Evolutionary conservation across 1,284 basidiomycete genomes (phyloP), one percentile per base, ranked within the genome.

Genomic region (Rhodotorula sp.): DNA sequence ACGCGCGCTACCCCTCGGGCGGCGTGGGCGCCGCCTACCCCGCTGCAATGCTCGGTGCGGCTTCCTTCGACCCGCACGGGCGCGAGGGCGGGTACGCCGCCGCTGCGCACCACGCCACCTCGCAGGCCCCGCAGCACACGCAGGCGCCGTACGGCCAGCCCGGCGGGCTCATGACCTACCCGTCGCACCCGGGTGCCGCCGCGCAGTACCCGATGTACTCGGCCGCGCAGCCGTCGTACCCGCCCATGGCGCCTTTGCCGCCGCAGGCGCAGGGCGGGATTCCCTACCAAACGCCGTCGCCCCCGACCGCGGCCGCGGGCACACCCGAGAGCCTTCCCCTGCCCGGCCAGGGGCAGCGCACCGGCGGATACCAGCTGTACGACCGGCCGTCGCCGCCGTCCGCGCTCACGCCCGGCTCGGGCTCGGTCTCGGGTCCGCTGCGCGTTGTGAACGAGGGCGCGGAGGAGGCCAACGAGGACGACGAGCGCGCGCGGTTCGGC

Each of bases 381-480:
- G 50, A 51, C 64, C 64, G 37, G 15, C 39, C 32, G n/a, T 61
- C 41, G 64, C 57, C 37, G 50, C 50, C 36, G 21, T 53, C 44
- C 21, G 56, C 61, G 34, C 48, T 60, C 21, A 37, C 48, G 15
- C 46, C 27, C 6, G 32, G 58, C 25, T 25, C 41, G 13, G 32
- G 34, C 39, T 50, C 6, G 32, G 66, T 41, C 6, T n/a, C 37
- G 34, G 34, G 29, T 3, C 37, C 54, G 37, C 32, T 70, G 32
- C 46, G 69, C 54, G 69, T 70, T 9, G 59, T 66, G 34, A 70
- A 70, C 19, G 63, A 66, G 39, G 56, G 56, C 19, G 56, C 32
- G 27, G 61, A 51, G n/a, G 36, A 37, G n/a, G n/a, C n/a, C 25
- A 27, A 39, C 34, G 32, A 22, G 1, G 56, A 36, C 56, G 37